A percentile compares a stretch with the other conserved stretches of the same genome.
Conservation (phyloP, 2,329 filamentous ascomycete genomes). For the Colletotrichum cordylinicola region DNA sequence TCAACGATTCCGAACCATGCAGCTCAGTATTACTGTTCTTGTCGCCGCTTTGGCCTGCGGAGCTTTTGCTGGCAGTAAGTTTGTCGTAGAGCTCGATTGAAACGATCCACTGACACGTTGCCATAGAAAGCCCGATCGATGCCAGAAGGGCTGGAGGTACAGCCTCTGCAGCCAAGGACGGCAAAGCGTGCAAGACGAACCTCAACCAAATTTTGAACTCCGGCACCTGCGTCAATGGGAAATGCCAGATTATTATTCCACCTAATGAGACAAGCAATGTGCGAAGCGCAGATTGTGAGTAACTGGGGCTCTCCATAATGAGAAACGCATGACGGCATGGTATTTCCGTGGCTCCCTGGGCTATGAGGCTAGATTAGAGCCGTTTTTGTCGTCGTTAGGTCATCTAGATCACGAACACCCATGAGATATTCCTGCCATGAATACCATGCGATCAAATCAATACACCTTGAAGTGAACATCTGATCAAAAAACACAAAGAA, state of each 20-base stretch:
- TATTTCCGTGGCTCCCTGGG: background rate
- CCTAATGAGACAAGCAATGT: background rate
- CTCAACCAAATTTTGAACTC: background rate
- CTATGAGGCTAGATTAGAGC: background rate
- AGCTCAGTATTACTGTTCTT: background rate
- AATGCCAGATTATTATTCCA: background rate
- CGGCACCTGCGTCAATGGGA: background rate
- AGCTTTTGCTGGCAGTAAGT: background rate
- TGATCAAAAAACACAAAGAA: background rate
- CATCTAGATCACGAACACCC: background rate
- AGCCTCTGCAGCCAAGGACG: background rate
- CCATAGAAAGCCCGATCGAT: background rate
- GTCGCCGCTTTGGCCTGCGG: background rate
- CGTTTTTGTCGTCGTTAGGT: accelerated
- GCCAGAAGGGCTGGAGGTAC: background rate
- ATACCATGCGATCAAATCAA: background rate
- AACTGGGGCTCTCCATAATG: background rate
- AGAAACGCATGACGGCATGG: background rate
- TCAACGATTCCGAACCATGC: background rate
- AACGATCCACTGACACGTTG: background rate
- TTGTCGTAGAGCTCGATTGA: accelerated
- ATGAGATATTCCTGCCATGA: background rate
- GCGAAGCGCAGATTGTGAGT: background rate
- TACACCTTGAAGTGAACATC: background rate
- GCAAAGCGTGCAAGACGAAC: background rate